Percentiles rank a stretch among this genome's conserved stretches.
phyloP scores from a whole-genome alignment of 2,329 filamentous ascomycete genomes.

The Alternaria arbusti region DNA sequence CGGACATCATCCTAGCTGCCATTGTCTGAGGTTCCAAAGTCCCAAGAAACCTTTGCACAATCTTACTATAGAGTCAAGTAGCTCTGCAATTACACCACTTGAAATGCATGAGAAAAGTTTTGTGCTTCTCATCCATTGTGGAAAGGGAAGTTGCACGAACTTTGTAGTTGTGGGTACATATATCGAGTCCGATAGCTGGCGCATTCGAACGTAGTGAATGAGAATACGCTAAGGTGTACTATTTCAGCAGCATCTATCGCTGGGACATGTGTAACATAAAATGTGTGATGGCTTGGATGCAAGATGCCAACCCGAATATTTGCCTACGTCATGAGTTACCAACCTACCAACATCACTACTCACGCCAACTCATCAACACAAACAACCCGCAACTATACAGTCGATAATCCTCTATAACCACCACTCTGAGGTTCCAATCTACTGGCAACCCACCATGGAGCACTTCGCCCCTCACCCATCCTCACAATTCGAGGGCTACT shows the following conservation, averaged over 20 bases:
- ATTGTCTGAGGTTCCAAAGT: not conserved
- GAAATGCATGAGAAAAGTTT: not conserved
- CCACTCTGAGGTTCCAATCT: not conserved
- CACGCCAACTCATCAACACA: not conserved
- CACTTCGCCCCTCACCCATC: conserved; percentile 52
- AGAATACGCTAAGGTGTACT: not conserved
- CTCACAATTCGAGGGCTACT: conserved; percentile 58
- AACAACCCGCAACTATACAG: not conserved
- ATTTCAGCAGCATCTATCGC: not conserved
- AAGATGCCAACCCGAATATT: not conserved
- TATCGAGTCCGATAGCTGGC: not conserved
- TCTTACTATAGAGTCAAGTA: not conserved
- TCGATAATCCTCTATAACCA: not conserved
- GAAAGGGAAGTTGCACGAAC: not conserved
- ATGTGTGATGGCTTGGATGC: not conserved
- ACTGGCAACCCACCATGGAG: conserved; percentile 40
- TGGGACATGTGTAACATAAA: not conserved
- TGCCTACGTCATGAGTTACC: conserved; percentile 29
- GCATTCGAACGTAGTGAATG: not conserved
- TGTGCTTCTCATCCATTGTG: not conserved
- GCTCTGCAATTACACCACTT: not conserved
- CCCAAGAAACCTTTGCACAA: not conserved
- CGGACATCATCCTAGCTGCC: not conserved
- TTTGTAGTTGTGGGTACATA: not conserved
- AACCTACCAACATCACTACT: not conserved